Conservation (phyloP, 2,329 filamentous ascomycete genomes). For the Aspergillus viridinutans region DNA sequence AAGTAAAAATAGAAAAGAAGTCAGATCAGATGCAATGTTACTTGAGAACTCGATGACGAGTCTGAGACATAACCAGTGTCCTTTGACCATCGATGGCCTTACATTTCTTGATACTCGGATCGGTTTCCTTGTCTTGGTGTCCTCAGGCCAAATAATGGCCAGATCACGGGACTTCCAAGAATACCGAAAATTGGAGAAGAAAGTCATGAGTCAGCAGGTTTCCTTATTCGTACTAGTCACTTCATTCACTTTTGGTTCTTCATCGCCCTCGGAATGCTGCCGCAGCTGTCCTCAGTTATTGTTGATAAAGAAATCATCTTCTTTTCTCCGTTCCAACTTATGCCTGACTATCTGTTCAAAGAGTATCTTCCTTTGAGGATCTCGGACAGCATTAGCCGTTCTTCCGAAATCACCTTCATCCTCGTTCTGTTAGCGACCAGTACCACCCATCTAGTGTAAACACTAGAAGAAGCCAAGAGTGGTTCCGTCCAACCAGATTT, state of each 20-base stretch:
- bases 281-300: neutral
- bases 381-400: neutral
- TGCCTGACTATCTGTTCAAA: neutral
- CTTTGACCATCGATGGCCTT: too few species aligned
- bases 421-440: neutral
- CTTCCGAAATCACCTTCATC: neutral
- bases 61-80: neutral
- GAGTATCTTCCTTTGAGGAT: neutral
- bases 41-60: neutral
- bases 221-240: neutral
- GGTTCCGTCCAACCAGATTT: constrained; percentile 2
- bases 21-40: neutral
- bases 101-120: neutral
- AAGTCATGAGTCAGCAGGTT: neutral
- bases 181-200: neutral
- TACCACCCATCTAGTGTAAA: constrained; percentile 5
- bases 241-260: neutral
- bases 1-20: neutral
- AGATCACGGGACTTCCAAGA: constrained; percentile 4
- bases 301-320: neutral
- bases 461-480: constrained; percentile 22
- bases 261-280: neutral
- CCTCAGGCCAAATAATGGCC: neutral
- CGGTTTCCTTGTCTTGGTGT: neutral
- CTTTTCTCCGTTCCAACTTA: neutral